These are phyloP conservation scores for Trichoderma sp. DNA, from an alignment of 2,329 filamentous ascomycete species.

Conservation along the genomic window DNA sequence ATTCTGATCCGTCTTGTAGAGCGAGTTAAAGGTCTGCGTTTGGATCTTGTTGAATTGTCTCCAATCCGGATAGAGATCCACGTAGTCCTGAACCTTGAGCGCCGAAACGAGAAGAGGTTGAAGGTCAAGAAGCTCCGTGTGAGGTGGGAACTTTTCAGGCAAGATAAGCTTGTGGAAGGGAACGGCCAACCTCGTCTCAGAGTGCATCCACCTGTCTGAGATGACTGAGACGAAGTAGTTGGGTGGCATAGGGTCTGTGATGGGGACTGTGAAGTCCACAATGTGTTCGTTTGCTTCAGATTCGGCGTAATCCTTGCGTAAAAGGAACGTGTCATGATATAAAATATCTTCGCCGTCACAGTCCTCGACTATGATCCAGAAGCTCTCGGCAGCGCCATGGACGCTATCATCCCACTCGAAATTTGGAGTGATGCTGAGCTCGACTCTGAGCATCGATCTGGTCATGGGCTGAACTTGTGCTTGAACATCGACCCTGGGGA, in stretches of 20 bases:
- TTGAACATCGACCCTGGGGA: conserved; percentile 87
- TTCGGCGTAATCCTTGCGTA: conserved; percentile 83
- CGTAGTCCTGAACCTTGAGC: conserved; percentile 80
- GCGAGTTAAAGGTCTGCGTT: conserved; percentile 92
- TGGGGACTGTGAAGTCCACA: conserved; percentile 93
- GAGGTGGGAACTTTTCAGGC: conserved; percentile 91
- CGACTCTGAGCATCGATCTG: conserved; percentile 84
- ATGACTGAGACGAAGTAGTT: conserved; percentile 97
- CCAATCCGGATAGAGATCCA: conserved; percentile 78
- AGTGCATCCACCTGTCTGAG: conserved; percentile 98
- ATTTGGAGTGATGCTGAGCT: conserved; percentile 86
- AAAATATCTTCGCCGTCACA: conserved; percentile 95
- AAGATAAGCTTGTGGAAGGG: conserved; percentile 94
- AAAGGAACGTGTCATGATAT: conserved; percentile 89
- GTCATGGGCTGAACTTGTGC: conserved; percentile 95
- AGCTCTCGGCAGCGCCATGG: conserved; percentile 84
- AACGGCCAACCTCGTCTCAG: conserved; percentile 87
- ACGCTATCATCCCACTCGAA: conserved; percentile 93
- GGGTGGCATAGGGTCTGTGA: conserved; percentile 95
- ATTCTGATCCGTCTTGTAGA: conserved; percentile 89
- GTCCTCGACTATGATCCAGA: conserved; percentile 97
- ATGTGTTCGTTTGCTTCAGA: conserved; percentile 89
- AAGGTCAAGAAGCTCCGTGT: conserved; percentile 86
- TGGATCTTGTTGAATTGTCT: conserved; percentile 95
- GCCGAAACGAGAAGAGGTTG: conserved; percentile 88